phyloP scores from a whole-genome alignment of 163 green algal genomes.

The Scenedesmus sp. region DNA sequence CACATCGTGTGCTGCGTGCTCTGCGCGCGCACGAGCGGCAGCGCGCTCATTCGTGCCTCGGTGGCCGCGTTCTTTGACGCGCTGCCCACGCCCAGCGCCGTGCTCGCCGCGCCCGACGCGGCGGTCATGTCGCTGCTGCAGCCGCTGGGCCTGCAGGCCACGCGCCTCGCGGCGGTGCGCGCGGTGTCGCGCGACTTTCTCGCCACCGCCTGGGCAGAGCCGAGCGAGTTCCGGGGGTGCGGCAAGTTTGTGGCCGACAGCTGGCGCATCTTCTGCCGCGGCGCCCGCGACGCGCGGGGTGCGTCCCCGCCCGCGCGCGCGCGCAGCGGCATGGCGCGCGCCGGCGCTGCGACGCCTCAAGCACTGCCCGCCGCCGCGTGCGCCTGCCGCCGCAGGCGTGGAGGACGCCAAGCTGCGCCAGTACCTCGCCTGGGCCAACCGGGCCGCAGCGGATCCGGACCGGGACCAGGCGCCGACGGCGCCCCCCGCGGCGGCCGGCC shows the following conservation, averaged over 20 bases:
- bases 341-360: background rate
- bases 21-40: slow-evolving; percentile 64
- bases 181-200: slow-evolving; percentile 24
- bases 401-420: slow-evolving; percentile 57
- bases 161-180: slow-evolving; percentile 27
- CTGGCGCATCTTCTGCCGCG: slow-evolving; percentile 69
- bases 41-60: slow-evolving; percentile 35
- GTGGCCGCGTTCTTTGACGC: slow-evolving; percentile 54
- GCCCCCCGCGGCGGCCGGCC: too few species aligned
- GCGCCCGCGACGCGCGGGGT: slow-evolving; percentile 8
- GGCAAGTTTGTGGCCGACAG: slow-evolving; percentile 65
- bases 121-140: slow-evolving; percentile 47
- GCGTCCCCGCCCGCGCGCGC: background rate
- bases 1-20: slow-evolving; percentile 59
- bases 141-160: slow-evolving; percentile 59
- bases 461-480: too few species aligned
- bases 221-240: slow-evolving; percentile 63
- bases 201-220: slow-evolving; percentile 54
- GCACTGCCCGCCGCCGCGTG: background rate
- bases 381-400: slow-evolving; percentile 29
- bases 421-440: slow-evolving; percentile 26
- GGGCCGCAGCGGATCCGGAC: too few species aligned
- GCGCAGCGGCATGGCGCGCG: background rate
- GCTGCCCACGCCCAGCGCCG: slow-evolving; percentile 49
- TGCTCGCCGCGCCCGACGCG: slow-evolving; percentile 40